phyloP scores from a whole-genome alignment of 1,139 yeast genomes.

The Geotrichum bryndzae region DNA sequence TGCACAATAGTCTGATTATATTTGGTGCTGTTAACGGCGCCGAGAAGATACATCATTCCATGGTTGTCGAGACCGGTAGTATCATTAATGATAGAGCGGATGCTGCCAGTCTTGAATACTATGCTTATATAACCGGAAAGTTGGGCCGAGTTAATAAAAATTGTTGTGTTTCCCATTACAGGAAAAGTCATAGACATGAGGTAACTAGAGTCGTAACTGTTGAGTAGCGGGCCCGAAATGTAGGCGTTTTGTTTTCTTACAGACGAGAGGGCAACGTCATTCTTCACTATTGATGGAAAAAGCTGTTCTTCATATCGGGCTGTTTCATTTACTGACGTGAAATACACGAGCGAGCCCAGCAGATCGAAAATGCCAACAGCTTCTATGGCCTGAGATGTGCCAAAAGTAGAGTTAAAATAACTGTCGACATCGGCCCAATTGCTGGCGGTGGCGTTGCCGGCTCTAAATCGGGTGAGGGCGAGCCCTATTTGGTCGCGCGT shows the following conservation, averaged over 20 bases:
- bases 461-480: constrained; percentile 58
- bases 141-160: constrained; percentile 52
- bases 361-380: constrained; percentile 65
- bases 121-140: constrained; percentile 70
- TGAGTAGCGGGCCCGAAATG: constrained; percentile 15
- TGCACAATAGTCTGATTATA: background rate
- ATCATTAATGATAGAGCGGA: constrained; percentile 48
- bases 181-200: constrained; percentile 63
- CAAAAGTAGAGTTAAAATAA: constrained; percentile 48
- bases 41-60: constrained; percentile 41
- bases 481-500: constrained; percentile 54
- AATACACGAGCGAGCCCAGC: constrained; percentile 37
- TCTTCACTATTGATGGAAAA: constrained; percentile 14
- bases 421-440: constrained; percentile 42
- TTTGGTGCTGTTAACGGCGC: constrained; percentile 1
- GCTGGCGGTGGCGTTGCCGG: constrained; percentile 59
- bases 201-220: constrained; percentile 21
- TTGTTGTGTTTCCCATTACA: constrained; percentile 65
- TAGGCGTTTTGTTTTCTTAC: constrained; percentile 24
- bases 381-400: constrained; percentile 41
- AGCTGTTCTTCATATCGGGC: constrained; percentile 6
- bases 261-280: background rate
- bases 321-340: constrained; percentile 32
- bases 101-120: constrained; percentile 51
- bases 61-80: constrained; percentile 40